These are phyloP conservation scores for Fusarium sororula DNA, from an alignment of 2,329 filamentous ascomycete species.

Conservation along the genomic window DNA sequence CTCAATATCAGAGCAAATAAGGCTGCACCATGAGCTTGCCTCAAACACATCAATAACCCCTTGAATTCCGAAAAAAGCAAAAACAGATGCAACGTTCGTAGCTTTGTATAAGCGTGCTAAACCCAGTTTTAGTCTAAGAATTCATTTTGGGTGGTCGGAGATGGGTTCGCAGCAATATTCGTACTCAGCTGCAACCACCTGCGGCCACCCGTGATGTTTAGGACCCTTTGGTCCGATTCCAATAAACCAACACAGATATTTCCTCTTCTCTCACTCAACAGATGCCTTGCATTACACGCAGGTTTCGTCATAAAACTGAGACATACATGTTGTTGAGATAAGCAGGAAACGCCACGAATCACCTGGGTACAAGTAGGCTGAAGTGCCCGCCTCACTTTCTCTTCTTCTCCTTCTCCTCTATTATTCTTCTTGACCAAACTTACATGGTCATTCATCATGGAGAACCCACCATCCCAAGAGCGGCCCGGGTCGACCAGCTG, in stretches of 20 bases:
- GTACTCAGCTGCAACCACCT: not conserved
- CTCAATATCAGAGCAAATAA: not conserved
- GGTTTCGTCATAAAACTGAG: not conserved
- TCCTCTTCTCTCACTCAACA: not conserved
- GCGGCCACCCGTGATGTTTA: not conserved
- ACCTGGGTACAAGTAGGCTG: not conserved
- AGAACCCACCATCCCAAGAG: conserved; percentile 37
- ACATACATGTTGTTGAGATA: not conserved
- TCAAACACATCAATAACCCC: not conserved
- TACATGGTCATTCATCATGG: not conserved
- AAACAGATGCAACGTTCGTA: not conserved
- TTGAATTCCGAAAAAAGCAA: not conserved
- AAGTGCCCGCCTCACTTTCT: not conserved
- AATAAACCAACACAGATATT: not conserved
- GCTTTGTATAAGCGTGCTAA: not conserved
- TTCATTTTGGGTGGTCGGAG: not conserved
- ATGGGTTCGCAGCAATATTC: not conserved
- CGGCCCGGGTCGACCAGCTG: conserved; percentile 48
- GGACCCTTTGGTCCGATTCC: not conserved
- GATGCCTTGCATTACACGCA: not conserved
- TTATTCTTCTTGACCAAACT: not conserved
- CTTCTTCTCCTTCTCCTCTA: not conserved
- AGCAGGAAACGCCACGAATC: conserved; percentile 1
- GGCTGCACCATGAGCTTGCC: not conserved
- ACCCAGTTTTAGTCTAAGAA: not conserved